A percentile compares a stretch with the other conserved stretches of the same genome.
Evolutionary conservation across 345 rosid species (phyloP).

Genomic region (Reutealis trisperma): DNA sequence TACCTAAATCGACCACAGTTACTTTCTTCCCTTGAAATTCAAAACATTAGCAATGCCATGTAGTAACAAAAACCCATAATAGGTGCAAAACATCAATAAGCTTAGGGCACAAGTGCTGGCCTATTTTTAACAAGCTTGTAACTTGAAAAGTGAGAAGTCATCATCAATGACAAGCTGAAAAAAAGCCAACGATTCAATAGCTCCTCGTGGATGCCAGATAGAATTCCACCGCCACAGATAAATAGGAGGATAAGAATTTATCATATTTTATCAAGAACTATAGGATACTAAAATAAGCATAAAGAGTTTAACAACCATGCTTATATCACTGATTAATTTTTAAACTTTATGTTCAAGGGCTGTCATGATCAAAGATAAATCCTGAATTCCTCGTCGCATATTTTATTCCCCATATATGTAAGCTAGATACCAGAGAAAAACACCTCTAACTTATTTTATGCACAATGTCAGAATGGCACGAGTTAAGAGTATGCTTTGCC

Average conservation of each 20-base stretch:
- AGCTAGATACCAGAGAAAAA: not conserved
- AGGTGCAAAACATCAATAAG: not conserved
- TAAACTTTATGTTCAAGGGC: not conserved
- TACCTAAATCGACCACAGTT: not conserved
- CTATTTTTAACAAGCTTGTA: not conserved
- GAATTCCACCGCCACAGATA: not conserved
- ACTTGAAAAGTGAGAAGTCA: not conserved
- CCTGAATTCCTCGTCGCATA: not conserved
- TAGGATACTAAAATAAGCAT: not conserved
- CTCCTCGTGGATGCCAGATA: not conserved
- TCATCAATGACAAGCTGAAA: not conserved
- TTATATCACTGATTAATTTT: not conserved
- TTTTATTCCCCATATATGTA: not conserved
- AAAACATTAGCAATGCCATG: conserved; percentile 3
- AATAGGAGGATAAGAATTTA: not conserved
- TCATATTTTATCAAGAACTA: not conserved
- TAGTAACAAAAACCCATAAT: not conserved
- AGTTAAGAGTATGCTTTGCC: not conserved
- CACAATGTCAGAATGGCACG: not conserved
- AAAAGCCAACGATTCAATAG: no score
- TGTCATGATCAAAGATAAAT: not conserved
- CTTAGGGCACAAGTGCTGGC: not conserved
- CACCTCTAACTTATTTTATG: not conserved
- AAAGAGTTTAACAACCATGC: not conserved
- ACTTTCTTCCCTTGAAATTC: conserved; percentile 9